Evolutionary conservation across 768 basidiomycete species (phyloP).

Genomic region (Leucocoprinus sp.): DNA sequence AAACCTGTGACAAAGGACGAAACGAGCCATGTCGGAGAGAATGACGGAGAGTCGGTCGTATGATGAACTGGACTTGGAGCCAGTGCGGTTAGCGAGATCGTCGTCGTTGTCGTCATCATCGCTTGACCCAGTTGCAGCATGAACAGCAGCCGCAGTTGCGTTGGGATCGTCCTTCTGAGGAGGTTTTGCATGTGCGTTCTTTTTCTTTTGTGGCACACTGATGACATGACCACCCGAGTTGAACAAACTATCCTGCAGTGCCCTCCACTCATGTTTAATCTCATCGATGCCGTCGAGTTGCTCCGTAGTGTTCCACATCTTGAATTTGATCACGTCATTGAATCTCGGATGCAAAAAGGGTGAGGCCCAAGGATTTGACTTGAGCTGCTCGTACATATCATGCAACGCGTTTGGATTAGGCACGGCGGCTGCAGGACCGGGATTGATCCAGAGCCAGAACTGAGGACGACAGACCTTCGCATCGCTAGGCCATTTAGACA

Average conservation of each 20-base stretch:
- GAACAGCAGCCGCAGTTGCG: conserved; percentile 37
- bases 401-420: conserved; percentile 69
- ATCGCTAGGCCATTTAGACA: conserved; percentile 31
- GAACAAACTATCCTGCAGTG: conserved; percentile 65
- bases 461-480: conserved; percentile 69
- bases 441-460: conserved; percentile 97
- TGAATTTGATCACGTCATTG: conserved; percentile 84
- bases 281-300: conserved; percentile 85
- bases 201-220: conserved; percentile 36
- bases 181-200: conserved; percentile 14
- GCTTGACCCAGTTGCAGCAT: conserved; percentile 11
- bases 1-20: conserved; percentile 87
- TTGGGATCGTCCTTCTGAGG: conserved; percentile 32
- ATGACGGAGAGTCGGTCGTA: conserved; percentile 92
- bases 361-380: conserved; percentile 80
- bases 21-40: conserved; percentile 94
- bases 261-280: conserved; percentile 82
- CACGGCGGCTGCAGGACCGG: conserved; percentile 78
- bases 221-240: conserved; percentile 81
- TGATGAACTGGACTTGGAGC: conserved; percentile 78
- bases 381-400: conserved; percentile 79
- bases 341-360: conserved; percentile 89
- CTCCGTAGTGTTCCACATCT: conserved; percentile 95
- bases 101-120: conserved; percentile 40
- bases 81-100: conserved; percentile 64